Evolutionary conservation across 1,284 basidiomycete species (phyloP).

Genomic region (Apiotrichum domesticum): DNA sequence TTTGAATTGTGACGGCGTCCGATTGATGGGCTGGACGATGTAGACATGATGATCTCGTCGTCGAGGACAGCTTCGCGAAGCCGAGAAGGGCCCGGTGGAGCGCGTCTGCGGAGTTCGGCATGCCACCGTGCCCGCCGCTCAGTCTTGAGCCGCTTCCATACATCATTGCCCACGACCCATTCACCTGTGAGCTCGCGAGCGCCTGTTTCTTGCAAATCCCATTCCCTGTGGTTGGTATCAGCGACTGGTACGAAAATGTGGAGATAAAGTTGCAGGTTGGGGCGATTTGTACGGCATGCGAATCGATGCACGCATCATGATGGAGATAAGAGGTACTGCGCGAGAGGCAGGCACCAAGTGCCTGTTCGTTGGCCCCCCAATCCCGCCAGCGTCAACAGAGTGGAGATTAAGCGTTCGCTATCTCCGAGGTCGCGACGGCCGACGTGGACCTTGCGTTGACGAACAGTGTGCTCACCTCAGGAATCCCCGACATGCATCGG

Average conservation of each 20-base stretch:
- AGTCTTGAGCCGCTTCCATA: conserved; percentile 80
- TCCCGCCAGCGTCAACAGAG: too few relatives aligned
- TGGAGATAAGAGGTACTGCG: too few relatives aligned
- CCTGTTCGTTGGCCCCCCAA: too few relatives aligned
- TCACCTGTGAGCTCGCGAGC: conserved; percentile 80
- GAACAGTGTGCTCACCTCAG: conserved; percentile 18
- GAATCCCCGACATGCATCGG: conserved; percentile 49
- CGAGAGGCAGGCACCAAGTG: too few relatives aligned
- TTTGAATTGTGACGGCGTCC: background rate
- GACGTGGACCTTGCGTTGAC: too few relatives aligned
- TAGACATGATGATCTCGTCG: background rate
- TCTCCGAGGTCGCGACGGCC: too few relatives aligned
- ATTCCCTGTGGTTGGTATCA: conserved; percentile 46
- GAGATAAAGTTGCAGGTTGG: too few relatives aligned
- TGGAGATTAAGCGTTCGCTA: too few relatives aligned
- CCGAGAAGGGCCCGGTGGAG: conserved; percentile 8
- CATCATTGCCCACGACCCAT: conserved; percentile 88
- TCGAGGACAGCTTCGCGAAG: conserved; percentile 6
- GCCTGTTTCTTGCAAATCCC: conserved; percentile 71
- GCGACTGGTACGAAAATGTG: too few relatives aligned
- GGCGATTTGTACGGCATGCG: too few relatives aligned
- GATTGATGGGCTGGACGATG: background rate
- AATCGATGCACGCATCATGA: too few relatives aligned
- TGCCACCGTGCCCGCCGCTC: conserved; percentile 60
- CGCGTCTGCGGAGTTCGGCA: conserved; percentile 11